Conservation (phyloP, 1,284 basidiomycete genomes). For the Cutaneotrichosporon spelunceum region DNA sequence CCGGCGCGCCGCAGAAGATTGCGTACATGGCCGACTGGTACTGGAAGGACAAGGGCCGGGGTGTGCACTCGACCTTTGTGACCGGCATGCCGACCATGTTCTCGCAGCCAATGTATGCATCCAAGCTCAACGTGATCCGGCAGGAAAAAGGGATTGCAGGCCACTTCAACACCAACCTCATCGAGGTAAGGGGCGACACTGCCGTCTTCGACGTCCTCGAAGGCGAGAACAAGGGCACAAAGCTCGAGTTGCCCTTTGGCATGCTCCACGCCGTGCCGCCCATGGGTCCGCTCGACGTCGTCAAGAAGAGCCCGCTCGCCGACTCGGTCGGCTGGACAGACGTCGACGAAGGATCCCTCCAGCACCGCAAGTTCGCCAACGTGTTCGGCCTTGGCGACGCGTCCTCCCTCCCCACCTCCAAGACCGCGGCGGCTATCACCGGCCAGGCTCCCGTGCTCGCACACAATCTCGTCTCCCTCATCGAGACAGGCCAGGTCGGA, state of each 20-base stretch:
- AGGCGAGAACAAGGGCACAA: conserved; percentile 56
- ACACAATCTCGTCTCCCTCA: conserved; percentile 76
- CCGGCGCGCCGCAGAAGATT: conserved; percentile 89
- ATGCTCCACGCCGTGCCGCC: conserved; percentile 85
- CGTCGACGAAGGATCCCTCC: conserved; percentile 74
- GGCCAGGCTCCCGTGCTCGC: conserved; percentile 87
- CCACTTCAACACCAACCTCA: conserved; percentile 78
- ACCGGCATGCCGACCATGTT: conserved; percentile 96
- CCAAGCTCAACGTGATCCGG: conserved; percentile 75
- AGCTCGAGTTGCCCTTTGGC: conserved; percentile 71
- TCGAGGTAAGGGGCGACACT: conserved; percentile 70
- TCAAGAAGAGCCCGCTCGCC: conserved; percentile 73
- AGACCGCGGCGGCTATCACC: conserved; percentile 92
- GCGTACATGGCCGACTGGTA: conserved; percentile 79
- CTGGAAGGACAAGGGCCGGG: conserved; percentile 49
- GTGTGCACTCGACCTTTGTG: conserved; percentile 69
- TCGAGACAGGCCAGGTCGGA: conserved; percentile 68
- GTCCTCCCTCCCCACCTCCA: conserved; percentile 86
- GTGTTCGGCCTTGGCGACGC: conserved; percentile 89
- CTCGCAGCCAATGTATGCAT: conserved; percentile 75
- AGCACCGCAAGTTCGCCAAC: conserved; percentile 76
- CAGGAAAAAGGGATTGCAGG: conserved; percentile 74
- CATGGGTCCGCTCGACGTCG: conserved; percentile 79
- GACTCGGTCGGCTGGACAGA: conserved; percentile 84
- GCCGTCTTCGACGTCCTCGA: conserved; percentile 80